These are phyloP conservation scores for Vaccinium corymbosum DNA, from an alignment of 148 eudicot species.

Conservation along the genomic window DNA sequence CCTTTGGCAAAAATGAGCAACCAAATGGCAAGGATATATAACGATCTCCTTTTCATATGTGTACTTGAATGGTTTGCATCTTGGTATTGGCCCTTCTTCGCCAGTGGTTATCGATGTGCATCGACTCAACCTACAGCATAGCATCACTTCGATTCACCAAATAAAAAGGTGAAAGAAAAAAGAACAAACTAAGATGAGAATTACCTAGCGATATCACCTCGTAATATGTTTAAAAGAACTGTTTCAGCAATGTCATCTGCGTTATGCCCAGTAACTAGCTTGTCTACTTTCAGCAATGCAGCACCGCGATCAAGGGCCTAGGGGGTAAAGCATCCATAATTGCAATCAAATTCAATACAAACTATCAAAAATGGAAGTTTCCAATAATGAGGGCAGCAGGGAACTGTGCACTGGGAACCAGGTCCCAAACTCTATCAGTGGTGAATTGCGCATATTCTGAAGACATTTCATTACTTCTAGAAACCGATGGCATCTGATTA, in stretches of 20 bases:
- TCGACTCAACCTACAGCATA: slow-evolving; percentile 69
- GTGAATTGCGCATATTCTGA: not conserved
- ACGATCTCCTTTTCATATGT: slow-evolving; percentile 99
- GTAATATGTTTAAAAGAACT: slow-evolving; percentile 81
- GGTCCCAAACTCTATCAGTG: not conserved
- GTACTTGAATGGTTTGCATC: slow-evolving; percentile 99
- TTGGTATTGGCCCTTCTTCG: slow-evolving; percentile 99
- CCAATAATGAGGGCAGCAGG: not conserved
- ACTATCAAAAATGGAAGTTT: not conserved
- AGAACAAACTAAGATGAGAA: not conserved
- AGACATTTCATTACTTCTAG: not conserved
- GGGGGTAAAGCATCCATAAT: slow-evolving; percentile 8
- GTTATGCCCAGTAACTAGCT: slow-evolving; percentile 95
- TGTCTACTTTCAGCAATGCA: slow-evolving; percentile 89
- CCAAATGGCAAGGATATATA: slow-evolving; percentile 69
- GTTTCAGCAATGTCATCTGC: slow-evolving; percentile 99
- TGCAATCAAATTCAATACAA: not conserved
- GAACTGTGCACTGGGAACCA: not conserved
- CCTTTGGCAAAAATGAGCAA: not conserved
- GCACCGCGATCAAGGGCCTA: slow-evolving; percentile 99
- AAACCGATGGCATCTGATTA: not conserved
- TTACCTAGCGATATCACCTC: slow-evolving; percentile 99
- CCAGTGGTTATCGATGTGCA: slow-evolving; percentile 95
- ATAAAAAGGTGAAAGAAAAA: not conserved
- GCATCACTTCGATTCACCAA: slow-evolving; percentile 17